These are phyloP conservation scores for Alternaria triticimaculans DNA, from an alignment of 2,329 filamentous ascomycete genomes.

Conservation along the genomic window DNA sequence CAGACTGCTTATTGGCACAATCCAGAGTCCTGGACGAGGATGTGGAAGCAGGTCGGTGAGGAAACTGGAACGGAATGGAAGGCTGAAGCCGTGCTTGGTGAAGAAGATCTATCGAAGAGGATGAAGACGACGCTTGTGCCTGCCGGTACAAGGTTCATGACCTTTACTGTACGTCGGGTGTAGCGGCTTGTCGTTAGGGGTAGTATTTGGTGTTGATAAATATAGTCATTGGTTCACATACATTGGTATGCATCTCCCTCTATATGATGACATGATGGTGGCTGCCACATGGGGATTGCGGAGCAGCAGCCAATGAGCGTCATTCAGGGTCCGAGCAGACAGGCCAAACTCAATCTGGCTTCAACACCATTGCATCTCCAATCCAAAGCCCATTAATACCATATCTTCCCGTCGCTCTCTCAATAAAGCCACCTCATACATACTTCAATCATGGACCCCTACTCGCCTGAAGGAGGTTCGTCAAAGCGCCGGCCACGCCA, in stretches of 20 bases:
- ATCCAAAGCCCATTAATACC: slow-evolving; percentile 10
- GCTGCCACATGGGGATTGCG: neutral
- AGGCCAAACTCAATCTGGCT: slow-evolving; percentile 43
- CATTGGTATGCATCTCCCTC: neutral
- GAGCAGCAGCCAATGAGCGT: slow-evolving; percentile 29
- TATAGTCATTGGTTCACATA: neutral
- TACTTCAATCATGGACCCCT: slow-evolving; percentile 58
- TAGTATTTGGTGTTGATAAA: neutral
- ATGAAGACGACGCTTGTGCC: slow-evolving; percentile 29
- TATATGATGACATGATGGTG: neutral
- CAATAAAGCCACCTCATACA: neutral
- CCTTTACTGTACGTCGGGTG: slow-evolving; percentile 33
- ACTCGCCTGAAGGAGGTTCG: slow-evolving; percentile 68
- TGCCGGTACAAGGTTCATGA: slow-evolving; percentile 33
- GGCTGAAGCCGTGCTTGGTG: slow-evolving; percentile 36
- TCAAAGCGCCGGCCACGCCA: slow-evolving; percentile 1
- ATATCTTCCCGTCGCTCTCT: neutral
- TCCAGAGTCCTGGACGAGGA: slow-evolving; percentile 40
- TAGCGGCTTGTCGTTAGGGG: neutral
- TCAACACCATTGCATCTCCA: slow-evolving; percentile 27
- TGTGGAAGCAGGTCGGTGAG: slow-evolving; percentile 51
- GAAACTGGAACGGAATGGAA: slow-evolving; percentile 48
- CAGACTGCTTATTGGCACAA: slow-evolving; percentile 48
- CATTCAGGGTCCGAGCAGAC: slow-evolving; percentile 33
- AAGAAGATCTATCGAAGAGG: slow-evolving; percentile 30